Conservation (phyloP, 768 basidiomycete genomes). For the Macrocybe gigantea region DNA sequence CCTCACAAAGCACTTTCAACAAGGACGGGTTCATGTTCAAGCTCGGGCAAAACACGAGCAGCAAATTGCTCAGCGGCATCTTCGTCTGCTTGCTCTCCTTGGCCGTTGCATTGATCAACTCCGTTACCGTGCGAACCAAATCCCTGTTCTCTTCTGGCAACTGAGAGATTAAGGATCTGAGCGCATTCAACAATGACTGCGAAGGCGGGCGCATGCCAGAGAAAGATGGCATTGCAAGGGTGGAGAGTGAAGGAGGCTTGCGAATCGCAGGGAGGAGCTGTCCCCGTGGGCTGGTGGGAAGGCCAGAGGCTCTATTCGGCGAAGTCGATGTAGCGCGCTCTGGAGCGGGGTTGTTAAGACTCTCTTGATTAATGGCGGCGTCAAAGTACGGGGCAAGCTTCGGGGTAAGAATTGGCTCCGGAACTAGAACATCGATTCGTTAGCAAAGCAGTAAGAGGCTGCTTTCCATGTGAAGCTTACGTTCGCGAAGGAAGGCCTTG, state of each 20-base stretch:
- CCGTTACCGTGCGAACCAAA: conserved; percentile 74
- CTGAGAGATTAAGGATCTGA: conserved; percentile 58
- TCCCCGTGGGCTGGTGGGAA: conserved; percentile 16
- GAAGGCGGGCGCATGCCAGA: conserved; percentile 58
- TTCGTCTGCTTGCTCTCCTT: conserved; percentile 67
- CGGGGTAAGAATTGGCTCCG: conserved; percentile 78
- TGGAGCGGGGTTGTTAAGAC: conserved; percentile 23
- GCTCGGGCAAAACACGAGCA: conserved; percentile 86
- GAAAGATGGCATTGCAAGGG: conserved; percentile 69
- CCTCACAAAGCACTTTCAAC: conserved; percentile 69
- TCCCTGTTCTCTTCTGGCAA: conserved; percentile 81
- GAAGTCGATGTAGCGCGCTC: not conserved
- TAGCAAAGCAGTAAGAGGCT: not conserved
- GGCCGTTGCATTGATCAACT: conserved; percentile 75
- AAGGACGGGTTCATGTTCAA: conserved; percentile 73
- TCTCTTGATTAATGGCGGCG: conserved; percentile 59
- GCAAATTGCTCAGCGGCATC: conserved; percentile 88
- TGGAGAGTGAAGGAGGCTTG: conserved; percentile 77
- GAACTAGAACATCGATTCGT: conserved; percentile 48
- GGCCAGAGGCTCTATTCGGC: not conserved
- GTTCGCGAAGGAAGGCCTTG: conserved; percentile 88
- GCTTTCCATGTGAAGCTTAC: conserved; percentile 41
- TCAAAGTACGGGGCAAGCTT: conserved; percentile 74
- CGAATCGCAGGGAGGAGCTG: conserved; percentile 36
- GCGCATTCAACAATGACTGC: conserved; percentile 44